Evolutionary conservation across 352 stramenopile genomes (phyloP), one percentile per base, ranked within the genome.

Genomic region (Aphanomyces invadans): DNA sequence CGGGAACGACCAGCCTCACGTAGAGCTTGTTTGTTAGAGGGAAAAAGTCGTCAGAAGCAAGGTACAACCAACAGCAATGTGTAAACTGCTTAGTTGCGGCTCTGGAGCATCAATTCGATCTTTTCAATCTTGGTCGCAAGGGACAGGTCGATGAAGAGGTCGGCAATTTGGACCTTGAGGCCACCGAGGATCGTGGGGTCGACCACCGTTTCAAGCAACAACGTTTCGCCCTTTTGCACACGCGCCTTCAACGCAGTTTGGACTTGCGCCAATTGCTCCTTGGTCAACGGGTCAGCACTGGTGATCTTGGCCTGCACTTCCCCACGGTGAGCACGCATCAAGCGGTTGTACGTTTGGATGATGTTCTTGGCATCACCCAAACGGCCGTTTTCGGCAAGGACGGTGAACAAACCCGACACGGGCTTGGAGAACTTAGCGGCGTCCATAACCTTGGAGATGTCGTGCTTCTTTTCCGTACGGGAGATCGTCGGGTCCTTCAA

Each of bases 91-190:
- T 67, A 67, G 32, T 57, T 49, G 48, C 60, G 60, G 49, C 21
- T 33, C 4, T 42, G 64, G 45, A 75, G 32, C 51, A 65, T 61
- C 57, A 76, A 86, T 76, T 95, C 87, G 75, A 95, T 92, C 82
- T 97, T 95, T 72, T 98, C 92, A 78, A 98, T 98, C 79, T 96
- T 94, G 69, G 86, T 97, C 53, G 87, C 86, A 54, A 97, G 83
- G 72, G 90, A 98, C 72, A 98, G 75, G 80, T 98, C 95, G 72
- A 98, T 96, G 79, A 98, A 98, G 83, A 97, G 95, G 81, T 98
- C 97, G 71, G 93, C 95, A 77, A 98, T 98, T 81, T 98, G 92
- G 69, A 98, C 92, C 81, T 98, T 97, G 65, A 98, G 86, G 69
- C 95, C 95, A 36, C 95, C 95, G 68, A 98, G 74, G 74, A 98